A percentile compares a stretch with the other conserved stretches of the same genome.
Conservation (phyloP, 306 rosid genomes). For the Lathyrus sativus region DNA sequence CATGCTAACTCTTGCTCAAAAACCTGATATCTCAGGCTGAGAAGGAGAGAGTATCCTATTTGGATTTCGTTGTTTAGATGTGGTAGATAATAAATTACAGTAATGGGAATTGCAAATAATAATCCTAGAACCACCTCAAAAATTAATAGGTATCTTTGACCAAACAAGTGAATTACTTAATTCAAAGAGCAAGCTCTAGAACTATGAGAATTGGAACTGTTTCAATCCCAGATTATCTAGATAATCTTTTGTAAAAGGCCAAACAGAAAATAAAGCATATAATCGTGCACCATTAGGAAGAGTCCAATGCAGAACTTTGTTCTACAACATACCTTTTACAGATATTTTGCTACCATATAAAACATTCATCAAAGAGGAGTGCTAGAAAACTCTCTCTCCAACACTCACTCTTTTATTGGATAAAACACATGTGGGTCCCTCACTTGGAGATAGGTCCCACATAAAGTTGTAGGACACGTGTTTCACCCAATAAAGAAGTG, state of each 20-base stretch:
- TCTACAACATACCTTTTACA: constrained; percentile 5
- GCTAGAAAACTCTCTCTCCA: too few relatives aligned
- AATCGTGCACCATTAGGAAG: constrained; percentile 5
- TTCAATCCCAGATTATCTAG: constrained; percentile 9
- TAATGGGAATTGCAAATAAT: background rate
- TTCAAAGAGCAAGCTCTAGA: constrained; percentile 13
- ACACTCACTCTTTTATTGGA: too few relatives aligned
- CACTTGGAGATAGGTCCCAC: too few relatives aligned
- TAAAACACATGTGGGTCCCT: too few relatives aligned
- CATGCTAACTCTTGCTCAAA: background rate
- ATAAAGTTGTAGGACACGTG: too few relatives aligned
- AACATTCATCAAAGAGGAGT: background rate
- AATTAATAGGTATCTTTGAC: background rate
- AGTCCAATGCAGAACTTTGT: background rate
- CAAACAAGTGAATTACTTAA: constrained; percentile 2
- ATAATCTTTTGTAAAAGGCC: background rate
- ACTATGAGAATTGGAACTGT: background rate
- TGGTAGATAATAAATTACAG: background rate
- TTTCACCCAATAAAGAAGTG: too few relatives aligned
- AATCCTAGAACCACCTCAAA: constrained; percentile 1
- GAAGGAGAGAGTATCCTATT: background rate
- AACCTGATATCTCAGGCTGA: too few relatives aligned
- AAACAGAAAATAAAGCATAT: background rate
- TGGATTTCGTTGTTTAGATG: background rate
- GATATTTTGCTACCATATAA: constrained; percentile 7